Evolutionary conservation across 2,329 filamentous ascomycete genomes (phyloP).

Genomic region (Colletotrichum gloeosporioides): DNA sequence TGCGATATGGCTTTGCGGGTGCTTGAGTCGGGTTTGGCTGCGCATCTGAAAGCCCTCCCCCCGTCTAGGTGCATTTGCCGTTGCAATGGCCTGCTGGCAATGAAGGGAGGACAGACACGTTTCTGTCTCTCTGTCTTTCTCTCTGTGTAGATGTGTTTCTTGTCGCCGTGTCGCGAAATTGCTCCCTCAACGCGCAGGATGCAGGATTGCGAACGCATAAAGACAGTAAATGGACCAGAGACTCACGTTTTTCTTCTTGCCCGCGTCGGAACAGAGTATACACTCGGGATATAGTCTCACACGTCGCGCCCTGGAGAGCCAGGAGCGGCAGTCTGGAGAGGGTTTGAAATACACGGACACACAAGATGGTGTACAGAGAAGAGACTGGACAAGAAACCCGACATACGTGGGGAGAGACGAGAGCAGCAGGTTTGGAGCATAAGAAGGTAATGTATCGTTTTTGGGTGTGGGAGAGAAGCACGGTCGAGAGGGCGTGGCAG

Average conservation of each 20-base stretch:
- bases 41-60: not conserved
- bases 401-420: conserved; percentile 17
- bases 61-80: not conserved
- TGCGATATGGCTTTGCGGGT: not conserved
- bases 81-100: not conserved
- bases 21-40: conserved; percentile 1
- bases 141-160: not conserved
- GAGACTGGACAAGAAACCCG: conserved; percentile 26
- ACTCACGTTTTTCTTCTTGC: conserved; percentile 9
- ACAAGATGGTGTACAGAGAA: conserved; percentile 34
- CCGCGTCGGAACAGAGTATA: conserved; percentile 10
- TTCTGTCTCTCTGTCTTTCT: not conserved
- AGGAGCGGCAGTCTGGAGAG: conserved; percentile 45
- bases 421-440: conserved; percentile 7
- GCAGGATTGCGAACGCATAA: not conserved
- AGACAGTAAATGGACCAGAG: not conserved
- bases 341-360: conserved; percentile 32
- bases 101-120: not conserved
- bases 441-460: conserved; percentile 19
- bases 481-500: conserved; percentile 13
- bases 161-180: not conserved
- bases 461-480: conserved; percentile 15
- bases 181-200: not conserved
- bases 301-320: conserved; percentile 52
- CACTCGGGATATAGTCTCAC: conserved; percentile 30